These are phyloP conservation scores for Termitomyces eurrhizus DNA, from an alignment of 768 basidiomycete species.

Conservation along the genomic window DNA sequence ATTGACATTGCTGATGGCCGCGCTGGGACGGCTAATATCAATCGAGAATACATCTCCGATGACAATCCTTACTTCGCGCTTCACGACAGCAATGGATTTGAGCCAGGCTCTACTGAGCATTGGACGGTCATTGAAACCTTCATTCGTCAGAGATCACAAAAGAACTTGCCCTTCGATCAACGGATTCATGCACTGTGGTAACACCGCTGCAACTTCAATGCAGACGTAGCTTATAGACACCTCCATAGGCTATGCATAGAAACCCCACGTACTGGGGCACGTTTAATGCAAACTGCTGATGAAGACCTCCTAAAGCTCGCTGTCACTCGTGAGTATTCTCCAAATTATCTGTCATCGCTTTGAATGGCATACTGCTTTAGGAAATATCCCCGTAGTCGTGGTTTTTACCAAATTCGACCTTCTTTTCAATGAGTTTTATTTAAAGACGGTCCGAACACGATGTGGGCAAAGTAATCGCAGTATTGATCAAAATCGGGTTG, in stretches of 20 bases:
- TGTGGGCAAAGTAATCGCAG: not conserved
- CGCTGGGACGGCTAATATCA: not conserved
- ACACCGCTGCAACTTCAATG: not conserved
- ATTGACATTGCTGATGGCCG: not conserved
- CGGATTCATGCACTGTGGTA: not conserved
- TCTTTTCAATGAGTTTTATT: not conserved
- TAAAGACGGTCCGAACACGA: not conserved
- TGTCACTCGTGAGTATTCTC: not conserved
- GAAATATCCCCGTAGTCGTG: not conserved
- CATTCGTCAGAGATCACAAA: not conserved
- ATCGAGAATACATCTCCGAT: not conserved
- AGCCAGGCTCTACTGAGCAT: not conserved
- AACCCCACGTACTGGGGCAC: not conserved
- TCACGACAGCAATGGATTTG: not conserved
- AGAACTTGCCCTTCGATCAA: not conserved
- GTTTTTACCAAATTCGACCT: not conserved
- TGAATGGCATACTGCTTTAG: not conserved
- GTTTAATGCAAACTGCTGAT: not conserved
- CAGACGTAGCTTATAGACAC: not conserved
- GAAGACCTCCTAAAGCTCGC: not conserved
- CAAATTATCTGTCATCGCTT: not conserved
- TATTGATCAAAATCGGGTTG: not conserved
- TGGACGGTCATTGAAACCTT: not conserved
- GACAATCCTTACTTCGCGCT: not conserved
- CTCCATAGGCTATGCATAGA: not conserved